These are phyloP conservation scores for Polytrichum commune DNA, from an alignment of 225 moss, liverwort and hornwort species.

Conservation along the genomic window DNA sequence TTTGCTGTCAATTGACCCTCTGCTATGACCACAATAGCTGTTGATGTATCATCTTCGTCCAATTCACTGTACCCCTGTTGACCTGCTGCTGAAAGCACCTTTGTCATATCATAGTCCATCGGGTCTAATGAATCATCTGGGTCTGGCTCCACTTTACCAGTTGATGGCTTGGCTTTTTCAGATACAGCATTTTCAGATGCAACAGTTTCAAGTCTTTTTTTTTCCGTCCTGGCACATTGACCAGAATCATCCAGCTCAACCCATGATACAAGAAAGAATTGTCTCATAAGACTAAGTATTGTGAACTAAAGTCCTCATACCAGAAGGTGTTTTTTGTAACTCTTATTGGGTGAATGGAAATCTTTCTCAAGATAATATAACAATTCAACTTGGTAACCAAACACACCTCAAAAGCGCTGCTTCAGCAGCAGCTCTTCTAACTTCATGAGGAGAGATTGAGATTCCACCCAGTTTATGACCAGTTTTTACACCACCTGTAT, in stretches of 20 bases:
- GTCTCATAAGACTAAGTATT: not conserved
- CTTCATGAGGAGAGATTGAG: constrained; percentile 19
- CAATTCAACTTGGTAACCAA: not conserved
- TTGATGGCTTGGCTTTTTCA: constrained; percentile 11
- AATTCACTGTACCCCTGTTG: constrained; percentile 23
- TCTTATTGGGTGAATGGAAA: too few species aligned
- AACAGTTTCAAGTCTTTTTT: constrained; percentile 13
- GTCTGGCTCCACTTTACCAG: constrained; percentile 25
- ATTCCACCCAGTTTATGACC: constrained; percentile 48
- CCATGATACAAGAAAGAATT: not conserved
- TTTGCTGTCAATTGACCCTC: constrained; percentile 21
- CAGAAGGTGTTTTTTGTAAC: too few species aligned
- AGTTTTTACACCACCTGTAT: constrained; percentile 43
- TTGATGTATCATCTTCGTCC: constrained; percentile 34
- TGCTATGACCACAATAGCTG: constrained; percentile 25
- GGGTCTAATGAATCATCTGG: constrained; percentile 22
- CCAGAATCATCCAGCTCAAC: not conserved
- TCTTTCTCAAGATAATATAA: not conserved
- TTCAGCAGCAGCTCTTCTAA: constrained; percentile 54
- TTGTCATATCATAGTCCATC: constrained; percentile 16
- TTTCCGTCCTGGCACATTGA: constrained; percentile 33
- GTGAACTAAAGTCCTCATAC: too few species aligned
- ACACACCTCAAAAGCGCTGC: constrained; percentile 69
- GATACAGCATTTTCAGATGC: constrained; percentile 16
- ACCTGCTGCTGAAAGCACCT: constrained; percentile 4